Evolutionary conservation across 345 rosid species (phyloP).

Genomic region (Turritis glabra): DNA sequence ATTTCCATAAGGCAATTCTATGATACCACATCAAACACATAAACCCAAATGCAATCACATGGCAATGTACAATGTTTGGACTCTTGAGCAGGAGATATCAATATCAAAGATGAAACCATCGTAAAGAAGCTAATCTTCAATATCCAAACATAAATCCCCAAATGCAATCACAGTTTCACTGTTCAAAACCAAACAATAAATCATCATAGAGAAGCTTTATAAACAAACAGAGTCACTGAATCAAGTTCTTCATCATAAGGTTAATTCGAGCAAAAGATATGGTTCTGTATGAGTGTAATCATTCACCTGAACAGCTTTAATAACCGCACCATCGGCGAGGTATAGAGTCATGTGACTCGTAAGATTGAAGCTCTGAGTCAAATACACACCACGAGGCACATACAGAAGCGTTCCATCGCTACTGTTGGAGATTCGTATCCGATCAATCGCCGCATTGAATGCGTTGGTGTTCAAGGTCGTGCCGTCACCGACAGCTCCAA

Average conservation of each 20-base stretch:
- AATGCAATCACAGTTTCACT: neutral
- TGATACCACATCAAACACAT: neutral
- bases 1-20: neutral
- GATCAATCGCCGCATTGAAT: constrained; percentile 67
- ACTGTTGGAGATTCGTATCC: constrained; percentile 56
- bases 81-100: too few relatives aligned
- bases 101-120: too few relatives aligned
- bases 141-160: too few relatives aligned
- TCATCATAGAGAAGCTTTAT: too few relatives aligned
- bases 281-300: neutral
- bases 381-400: constrained; percentile 80
- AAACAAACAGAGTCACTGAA: neutral
- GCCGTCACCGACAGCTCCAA: constrained; percentile 90
- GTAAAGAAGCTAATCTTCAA: too few relatives aligned
- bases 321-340: constrained; percentile 80
- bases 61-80: neutral
- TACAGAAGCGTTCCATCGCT: constrained; percentile 75
- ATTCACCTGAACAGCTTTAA: constrained; percentile 78
- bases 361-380: constrained; percentile 73
- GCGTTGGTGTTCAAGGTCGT: constrained; percentile 68
- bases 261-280: too few relatives aligned
- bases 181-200: too few relatives aligned
- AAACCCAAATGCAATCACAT: neutral
- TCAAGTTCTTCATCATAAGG: neutral
- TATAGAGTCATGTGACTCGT: constrained; percentile 92